Conservation (phyloP, 495 filamentous ascomycete species). For the Tuber melanosporum region DNA sequence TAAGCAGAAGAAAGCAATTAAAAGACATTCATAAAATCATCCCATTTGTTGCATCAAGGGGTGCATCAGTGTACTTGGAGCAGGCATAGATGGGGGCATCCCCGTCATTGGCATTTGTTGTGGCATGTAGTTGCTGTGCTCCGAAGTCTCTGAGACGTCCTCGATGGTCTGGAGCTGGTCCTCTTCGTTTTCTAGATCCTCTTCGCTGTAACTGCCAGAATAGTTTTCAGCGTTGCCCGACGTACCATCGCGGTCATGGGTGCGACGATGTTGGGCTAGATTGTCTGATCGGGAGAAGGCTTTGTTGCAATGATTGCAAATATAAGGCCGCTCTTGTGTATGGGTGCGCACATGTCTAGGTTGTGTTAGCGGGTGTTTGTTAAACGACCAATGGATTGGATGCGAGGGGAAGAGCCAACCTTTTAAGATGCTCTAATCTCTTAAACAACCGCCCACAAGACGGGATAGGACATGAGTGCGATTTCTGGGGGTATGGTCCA, state of each 20-base stretch:
- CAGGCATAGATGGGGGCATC: constrained; percentile 47
- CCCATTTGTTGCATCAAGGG: constrained; percentile 42
- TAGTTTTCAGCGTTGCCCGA: constrained; percentile 35
- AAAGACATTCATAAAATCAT: constrained; percentile 40
- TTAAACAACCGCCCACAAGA: constrained; percentile 97
- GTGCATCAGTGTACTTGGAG: constrained; percentile 47
- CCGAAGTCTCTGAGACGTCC: constrained; percentile 48
- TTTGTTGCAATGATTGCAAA: constrained; percentile 95
- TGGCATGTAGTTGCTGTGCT: constrained; percentile 42
- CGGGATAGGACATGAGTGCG: constrained; percentile 97
- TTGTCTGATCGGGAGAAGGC: constrained; percentile 98
- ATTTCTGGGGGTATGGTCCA: constrained; percentile 93
- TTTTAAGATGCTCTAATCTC: constrained; percentile 96
- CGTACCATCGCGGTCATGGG: constrained; percentile 67
- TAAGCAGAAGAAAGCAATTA: constrained; percentile 13
- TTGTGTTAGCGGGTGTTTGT: constrained; percentile 53
- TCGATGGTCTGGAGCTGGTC: constrained; percentile 55
- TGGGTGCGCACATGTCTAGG: constrained; percentile 95
- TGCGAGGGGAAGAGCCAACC: constrained; percentile 58
- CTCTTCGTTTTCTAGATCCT: constrained; percentile 49
- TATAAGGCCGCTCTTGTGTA: constrained; percentile 97
- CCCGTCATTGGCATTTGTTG: constrained; percentile 46
- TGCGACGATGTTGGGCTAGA: constrained; percentile 96
- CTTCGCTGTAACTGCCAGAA: constrained; percentile 37
- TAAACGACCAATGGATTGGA: constrained; percentile 53